These are phyloP conservation scores for Elymus sibiricus DNA, from an alignment of 176 grass and related monocot species.

Conservation along the genomic window DNA sequence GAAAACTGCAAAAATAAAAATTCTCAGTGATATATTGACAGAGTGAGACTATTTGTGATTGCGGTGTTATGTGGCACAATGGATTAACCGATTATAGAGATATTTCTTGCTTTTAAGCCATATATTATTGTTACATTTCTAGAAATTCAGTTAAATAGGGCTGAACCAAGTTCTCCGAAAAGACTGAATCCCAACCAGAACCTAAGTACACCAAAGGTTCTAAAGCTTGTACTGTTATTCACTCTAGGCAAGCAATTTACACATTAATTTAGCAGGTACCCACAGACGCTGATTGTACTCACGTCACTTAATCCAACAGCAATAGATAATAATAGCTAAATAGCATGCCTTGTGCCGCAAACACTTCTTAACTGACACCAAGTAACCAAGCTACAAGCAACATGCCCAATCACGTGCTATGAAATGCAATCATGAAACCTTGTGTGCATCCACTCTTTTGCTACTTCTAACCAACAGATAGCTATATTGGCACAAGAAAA, in stretches of 20 bases:
- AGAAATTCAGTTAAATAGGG: background rate
- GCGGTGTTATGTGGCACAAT: background rate
- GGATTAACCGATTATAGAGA: background rate
- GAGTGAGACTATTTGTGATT: background rate
- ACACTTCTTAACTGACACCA: background rate
- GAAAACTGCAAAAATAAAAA: background rate
- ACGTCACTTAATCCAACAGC: background rate
- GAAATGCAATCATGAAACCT: background rate
- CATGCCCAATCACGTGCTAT: background rate
- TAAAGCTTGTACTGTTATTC: background rate
- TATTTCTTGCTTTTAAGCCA: background rate
- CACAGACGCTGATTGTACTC: background rate
- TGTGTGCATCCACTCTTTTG: background rate
- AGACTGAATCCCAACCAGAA: background rate
- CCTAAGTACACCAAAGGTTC: background rate
- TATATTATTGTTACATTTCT: background rate
- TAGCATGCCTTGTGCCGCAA: background rate
- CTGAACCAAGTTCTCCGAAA: background rate
- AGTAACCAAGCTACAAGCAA: background rate
- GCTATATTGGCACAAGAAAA: slow-evolving; percentile 7
- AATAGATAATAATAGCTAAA: background rate
- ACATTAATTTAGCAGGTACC: background rate
- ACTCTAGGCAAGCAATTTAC: slow-evolving; percentile 2
- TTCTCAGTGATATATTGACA: background rate
- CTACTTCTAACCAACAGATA: slow-evolving; percentile 2